These are phyloP conservation scores for Excoecaria agallocha DNA, from an alignment of 345 rosid genomes.

Conservation along the genomic window DNA sequence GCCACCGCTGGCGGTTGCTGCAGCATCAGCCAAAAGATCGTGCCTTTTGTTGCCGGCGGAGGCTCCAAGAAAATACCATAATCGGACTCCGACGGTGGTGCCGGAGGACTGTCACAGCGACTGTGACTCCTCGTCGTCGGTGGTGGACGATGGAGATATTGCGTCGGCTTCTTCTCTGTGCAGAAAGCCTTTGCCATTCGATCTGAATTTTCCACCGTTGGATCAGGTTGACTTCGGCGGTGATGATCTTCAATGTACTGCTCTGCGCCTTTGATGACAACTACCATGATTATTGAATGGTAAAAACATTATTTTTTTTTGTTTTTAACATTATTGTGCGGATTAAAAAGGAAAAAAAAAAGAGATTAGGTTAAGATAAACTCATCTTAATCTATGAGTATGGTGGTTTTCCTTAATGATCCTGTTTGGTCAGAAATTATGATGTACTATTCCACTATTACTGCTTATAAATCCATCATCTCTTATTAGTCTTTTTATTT, in stretches of 20 bases:
- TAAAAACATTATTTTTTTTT: background rate
- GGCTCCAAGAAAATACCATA: slow-evolving; percentile 39
- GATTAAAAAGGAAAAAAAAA: background rate
- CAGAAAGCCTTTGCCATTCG: slow-evolving; percentile 48
- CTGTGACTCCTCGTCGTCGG: slow-evolving; percentile 94
- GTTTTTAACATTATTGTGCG: background rate
- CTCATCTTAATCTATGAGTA: slow-evolving; percentile 9
- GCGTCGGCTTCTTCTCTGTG: slow-evolving; percentile 45
- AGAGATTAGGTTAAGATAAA: slow-evolving; percentile 8
- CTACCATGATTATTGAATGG: slow-evolving; percentile 3
- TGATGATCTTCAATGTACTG: slow-evolving; percentile 78
- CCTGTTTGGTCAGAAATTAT: background rate
- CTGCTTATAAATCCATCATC: slow-evolving; percentile 11
- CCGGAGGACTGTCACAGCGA: slow-evolving; percentile 91
- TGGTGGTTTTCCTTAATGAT: background rate
- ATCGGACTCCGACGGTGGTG: slow-evolving; percentile 55
- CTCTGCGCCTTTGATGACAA: slow-evolving; percentile 66
- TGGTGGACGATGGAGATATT: slow-evolving; percentile 56
- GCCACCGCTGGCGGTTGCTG: slow-evolving; percentile 13
- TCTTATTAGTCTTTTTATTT: background rate
- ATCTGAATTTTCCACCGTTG: slow-evolving; percentile 88
- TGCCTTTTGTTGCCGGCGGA: slow-evolving; percentile 19
- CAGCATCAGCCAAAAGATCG: slow-evolving; percentile 7
- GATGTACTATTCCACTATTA: background rate
- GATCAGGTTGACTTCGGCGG: slow-evolving; percentile 57